Evolutionary conservation across 805 yeast species (phyloP).

Genomic region (Jamesozyma rosinii): DNA sequence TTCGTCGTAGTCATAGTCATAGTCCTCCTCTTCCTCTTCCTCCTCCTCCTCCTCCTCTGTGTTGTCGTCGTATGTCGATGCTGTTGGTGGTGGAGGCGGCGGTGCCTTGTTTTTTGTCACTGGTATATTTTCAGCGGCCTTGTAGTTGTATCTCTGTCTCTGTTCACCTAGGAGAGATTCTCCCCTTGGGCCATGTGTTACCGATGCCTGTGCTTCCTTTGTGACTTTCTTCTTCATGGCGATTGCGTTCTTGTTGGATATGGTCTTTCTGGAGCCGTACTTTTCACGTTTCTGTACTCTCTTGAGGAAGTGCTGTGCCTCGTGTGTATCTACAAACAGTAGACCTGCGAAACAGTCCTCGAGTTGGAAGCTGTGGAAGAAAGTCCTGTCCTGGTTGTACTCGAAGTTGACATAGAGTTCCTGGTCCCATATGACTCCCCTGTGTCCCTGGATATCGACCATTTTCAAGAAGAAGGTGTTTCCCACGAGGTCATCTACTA

Average conservation of each 20-base stretch:
- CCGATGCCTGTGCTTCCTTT: conserved; percentile 55
- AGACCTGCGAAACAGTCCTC: conserved; percentile 85
- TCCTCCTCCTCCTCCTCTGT: conserved; percentile 6
- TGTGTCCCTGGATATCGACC: conserved; percentile 71
- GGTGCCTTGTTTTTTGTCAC: conserved; percentile 33
- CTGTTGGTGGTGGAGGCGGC: conserved; percentile 36
- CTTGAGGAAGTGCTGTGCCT: conserved; percentile 79
- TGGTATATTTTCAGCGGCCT: conserved; percentile 26
- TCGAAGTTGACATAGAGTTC: conserved; percentile 82
- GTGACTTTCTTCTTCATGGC: conserved; percentile 55
- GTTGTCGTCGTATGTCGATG: conserved; percentile 18
- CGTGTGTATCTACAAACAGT: conserved; percentile 78
- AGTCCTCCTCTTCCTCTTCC: neutral
- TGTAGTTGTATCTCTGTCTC: conserved; percentile 25
- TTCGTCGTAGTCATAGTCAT: conserved; percentile 1
- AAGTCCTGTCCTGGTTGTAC: conserved; percentile 88
- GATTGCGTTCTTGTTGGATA: conserved; percentile 78
- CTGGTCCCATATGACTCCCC: conserved; percentile 96
- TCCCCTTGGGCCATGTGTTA: conserved; percentile 49
- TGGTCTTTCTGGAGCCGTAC: conserved; percentile 79
- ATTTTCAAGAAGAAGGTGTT: conserved; percentile 85
- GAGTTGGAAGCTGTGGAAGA: conserved; percentile 88
- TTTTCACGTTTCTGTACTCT: conserved; percentile 66
- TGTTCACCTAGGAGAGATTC: conserved; percentile 26
- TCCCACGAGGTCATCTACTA: conserved; percentile 90